Conservation (phyloP, 2,329 filamentous ascomycete species). For the Nigrospora sphaerica region DNA sequence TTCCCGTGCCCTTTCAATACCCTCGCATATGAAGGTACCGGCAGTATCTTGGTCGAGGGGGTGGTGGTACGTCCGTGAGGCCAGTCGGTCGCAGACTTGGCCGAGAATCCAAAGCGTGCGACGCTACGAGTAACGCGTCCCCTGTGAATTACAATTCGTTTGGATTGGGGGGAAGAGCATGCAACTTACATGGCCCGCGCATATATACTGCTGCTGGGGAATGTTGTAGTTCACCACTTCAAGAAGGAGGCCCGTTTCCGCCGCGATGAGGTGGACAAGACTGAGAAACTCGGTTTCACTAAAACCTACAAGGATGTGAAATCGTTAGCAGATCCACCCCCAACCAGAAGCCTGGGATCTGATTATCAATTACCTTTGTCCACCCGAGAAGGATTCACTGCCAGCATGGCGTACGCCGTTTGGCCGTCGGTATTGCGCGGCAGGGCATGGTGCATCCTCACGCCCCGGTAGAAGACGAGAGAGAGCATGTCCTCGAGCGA, state of each 20-base stretch:
- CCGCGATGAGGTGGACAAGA: no score
- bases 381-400: constrained; percentile 67
- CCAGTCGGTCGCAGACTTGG: neutral
- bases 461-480: constrained; percentile 95
- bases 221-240: constrained; percentile 60
- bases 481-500: constrained; percentile 98
- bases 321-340: no score
- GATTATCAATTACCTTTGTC: no score
- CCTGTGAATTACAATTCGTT: neutral
- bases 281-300: no score
- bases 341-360: no score
- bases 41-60: no score
- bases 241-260: constrained; percentile 41
- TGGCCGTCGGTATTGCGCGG: constrained; percentile 88
- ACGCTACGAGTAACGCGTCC: no score
- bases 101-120: neutral
- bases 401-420: constrained; percentile 98
- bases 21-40: no score
- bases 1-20: no score
- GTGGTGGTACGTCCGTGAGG: neutral
- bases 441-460: constrained; percentile 98
- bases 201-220: neutral
- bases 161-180: neutral
- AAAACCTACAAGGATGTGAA: no score
- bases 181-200: neutral